phyloP scores from a whole-genome alignment of 768 basidiomycete species.

The Paxillus involutus region DNA sequence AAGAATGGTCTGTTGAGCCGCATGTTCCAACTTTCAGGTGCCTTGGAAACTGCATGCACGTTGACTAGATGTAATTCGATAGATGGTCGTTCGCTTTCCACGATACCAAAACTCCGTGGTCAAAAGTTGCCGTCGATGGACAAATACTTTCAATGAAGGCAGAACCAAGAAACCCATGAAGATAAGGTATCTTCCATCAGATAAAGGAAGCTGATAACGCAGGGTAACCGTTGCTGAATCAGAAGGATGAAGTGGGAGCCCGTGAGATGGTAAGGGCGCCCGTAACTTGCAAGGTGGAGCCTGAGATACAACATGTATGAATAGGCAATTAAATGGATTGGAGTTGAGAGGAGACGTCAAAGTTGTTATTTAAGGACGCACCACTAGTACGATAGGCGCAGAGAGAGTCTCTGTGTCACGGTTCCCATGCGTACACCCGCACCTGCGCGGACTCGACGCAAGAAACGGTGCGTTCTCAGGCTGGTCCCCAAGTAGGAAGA shows the following conservation, averaged over 20 bases:
- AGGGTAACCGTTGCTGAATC: neutral
- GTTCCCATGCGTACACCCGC: too few relatives aligned
- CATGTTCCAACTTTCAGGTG: neutral
- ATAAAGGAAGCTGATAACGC: neutral
- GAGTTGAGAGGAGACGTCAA: too few relatives aligned
- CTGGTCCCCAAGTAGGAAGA: too few relatives aligned
- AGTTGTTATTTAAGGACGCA: too few relatives aligned
- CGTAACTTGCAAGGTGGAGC: too few relatives aligned
- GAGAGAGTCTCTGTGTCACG: too few relatives aligned
- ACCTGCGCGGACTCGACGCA: too few relatives aligned
- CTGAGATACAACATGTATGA: too few relatives aligned
- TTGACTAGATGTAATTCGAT: neutral
- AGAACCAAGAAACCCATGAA: neutral
- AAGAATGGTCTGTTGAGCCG: neutral
- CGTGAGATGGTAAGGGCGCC: neutral
- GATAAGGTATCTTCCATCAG: neutral
- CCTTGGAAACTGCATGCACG: neutral
- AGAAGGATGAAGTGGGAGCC: neutral
- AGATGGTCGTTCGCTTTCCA: constrained; percentile 12
- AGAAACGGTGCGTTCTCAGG: too few relatives aligned
- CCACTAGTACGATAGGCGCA: too few relatives aligned
- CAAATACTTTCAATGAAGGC: too few relatives aligned
- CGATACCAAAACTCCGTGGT: neutral
- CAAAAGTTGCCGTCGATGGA: neutral
- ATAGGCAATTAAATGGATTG: too few relatives aligned